Percentiles rank a stretch among this genome's conserved stretches.
phyloP scores from a whole-genome alignment of 116 monocot species.

The Cymodocea nodosa region DNA sequence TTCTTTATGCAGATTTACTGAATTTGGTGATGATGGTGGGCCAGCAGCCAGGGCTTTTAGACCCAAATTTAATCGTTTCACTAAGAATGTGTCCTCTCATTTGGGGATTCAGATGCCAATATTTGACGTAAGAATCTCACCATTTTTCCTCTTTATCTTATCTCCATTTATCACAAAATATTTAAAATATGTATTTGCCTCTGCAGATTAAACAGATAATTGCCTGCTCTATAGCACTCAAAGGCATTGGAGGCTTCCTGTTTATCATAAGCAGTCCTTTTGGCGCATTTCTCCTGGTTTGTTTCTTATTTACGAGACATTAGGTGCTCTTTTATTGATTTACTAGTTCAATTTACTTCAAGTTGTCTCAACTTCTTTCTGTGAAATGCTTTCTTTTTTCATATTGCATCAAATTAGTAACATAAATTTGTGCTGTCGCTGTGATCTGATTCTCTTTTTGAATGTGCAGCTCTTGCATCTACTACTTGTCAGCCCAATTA shows the following conservation, averaged over 20 bases:
- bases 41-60: constrained; percentile 69
- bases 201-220: constrained; percentile 39
- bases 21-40: constrained; percentile 81
- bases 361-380: no score
- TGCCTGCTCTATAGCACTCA: constrained; percentile 29
- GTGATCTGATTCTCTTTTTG: background rate
- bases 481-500: constrained; percentile 44
- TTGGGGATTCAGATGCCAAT: constrained; percentile 36
- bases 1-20: constrained; percentile 39
- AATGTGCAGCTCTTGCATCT: constrained; percentile 23
- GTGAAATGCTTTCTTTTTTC: background rate
- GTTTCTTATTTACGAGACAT: background rate
- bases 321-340: no score
- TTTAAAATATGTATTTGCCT: background rate
- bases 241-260: constrained; percentile 40
- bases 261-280: constrained; percentile 39
- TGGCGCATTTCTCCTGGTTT: constrained; percentile 44
- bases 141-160: background rate
- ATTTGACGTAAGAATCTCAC: constrained; percentile 38
- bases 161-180: background rate
- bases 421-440: no score
- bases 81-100: constrained; percentile 25
- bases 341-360: no score
- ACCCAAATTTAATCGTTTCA: constrained; percentile 54
- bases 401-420: background rate